Evolutionary conservation across 2,329 filamentous ascomycete species (phyloP), one percentile per base, ranked within the genome.

Genomic region (Hortaea sp.): DNA sequence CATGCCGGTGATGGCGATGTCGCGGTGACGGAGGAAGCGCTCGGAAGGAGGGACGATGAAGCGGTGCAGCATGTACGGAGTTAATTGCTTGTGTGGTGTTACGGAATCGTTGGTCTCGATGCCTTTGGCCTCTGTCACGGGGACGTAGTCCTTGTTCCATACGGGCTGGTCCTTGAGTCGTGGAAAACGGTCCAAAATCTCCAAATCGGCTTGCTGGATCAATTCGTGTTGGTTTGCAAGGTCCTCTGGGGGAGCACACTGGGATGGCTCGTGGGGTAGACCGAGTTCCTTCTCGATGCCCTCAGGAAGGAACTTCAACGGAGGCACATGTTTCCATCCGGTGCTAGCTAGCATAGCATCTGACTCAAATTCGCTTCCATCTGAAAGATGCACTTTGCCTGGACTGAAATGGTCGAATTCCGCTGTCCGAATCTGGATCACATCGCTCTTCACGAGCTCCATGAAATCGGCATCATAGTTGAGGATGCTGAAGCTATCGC

Each of bases 401-500:
- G 65, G 55, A 0, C 28, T 68, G 67, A 83, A 66, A 20, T 65
- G 64, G 2, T 64, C 61, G 5, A 84, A 68, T 41, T 82, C 76
- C 30, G 71, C 71, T 6, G 79, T 59, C 42, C 80, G 70, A 1
- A 84, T 65, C 12, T 68, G 67, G 31, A 83, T 73, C n/a, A 66
- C 69, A 3, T 75, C 75, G 5, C 68, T 59, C 39, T 67, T 68
- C 7, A 84, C 69, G 9, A 79, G 63, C 5, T 77, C 72, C 56
- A 80, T 76, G 55, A 82, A 73, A 51, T 76, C 68, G 3, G 67
- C 54, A 29, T 48, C 69, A 53, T 78, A 83, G 57, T 82, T 84
- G 47, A 79, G 66, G 29, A 83, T 81, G 41, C 75, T 75, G 30
- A 82, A 66, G 0, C 70, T 71, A 7, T 69, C 73, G 1, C 74